Percentiles rank a stretch among this genome's conserved stretches.
phyloP scores from a whole-genome alignment of 179 eudicot species.

The Pouteria campechiana region DNA sequence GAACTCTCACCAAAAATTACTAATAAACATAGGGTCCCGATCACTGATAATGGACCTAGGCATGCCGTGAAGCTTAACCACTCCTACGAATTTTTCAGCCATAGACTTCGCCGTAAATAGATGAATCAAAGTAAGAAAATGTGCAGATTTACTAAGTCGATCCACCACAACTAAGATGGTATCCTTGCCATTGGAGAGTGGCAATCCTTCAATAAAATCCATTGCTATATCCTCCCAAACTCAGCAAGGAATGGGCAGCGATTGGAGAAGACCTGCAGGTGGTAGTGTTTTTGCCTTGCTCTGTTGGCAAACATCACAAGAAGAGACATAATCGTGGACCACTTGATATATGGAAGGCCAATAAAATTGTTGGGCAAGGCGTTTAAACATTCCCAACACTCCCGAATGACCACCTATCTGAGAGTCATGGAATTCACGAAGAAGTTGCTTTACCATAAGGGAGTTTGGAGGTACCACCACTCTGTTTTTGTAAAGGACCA shows the following conservation, averaged over 20 bases:
- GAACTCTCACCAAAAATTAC: neutral
- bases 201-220: slow-evolving; percentile 6
- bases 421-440: neutral
- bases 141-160: neutral
- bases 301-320: slow-evolving; percentile 1
- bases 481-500: neutral
- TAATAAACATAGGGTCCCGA: neutral
- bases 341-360: neutral
- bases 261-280: neutral
- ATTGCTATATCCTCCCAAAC: neutral
- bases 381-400: too few species aligned
- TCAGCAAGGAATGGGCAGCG: neutral
- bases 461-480: neutral
- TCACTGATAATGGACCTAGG: neutral
- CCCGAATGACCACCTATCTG: neutral
- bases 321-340: neutral
- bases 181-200: neutral
- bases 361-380: too few species aligned
- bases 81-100: neutral
- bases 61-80: slow-evolving; percentile 8
- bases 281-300: neutral
- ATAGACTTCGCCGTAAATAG: neutral
- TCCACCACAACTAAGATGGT: slow-evolving; percentile 5
- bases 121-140: neutral
- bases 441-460: neutral